A percentile compares a stretch with the other conserved stretches of the same genome.
Evolutionary conservation across 257 asterid species (phyloP).

Genomic region (Forsythia suspensa): DNA sequence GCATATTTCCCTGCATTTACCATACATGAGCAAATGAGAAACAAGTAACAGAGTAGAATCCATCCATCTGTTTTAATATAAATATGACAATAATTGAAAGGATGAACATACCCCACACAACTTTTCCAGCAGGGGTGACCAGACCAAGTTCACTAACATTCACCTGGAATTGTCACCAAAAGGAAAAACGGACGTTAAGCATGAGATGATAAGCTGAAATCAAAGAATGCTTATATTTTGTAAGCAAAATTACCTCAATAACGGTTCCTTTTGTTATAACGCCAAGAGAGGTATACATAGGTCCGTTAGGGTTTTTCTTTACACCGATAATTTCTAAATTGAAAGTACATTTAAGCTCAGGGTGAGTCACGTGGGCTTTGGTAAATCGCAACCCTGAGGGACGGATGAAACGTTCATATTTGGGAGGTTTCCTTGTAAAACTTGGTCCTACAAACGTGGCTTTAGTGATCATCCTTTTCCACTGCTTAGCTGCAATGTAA

Average conservation of each 20-base stretch:
- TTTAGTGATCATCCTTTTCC: conserved; percentile 99
- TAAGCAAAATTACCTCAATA: conserved; percentile 61
- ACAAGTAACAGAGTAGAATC: neutral
- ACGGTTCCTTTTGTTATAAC: conserved; percentile 89
- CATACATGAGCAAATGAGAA: conserved; percentile 2
- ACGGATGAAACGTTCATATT: conserved; percentile 93
- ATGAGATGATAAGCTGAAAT: neutral
- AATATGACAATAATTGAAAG: too few relatives aligned
- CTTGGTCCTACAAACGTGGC: conserved; percentile 92
- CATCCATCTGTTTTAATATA: neutral
- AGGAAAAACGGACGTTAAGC: conserved; percentile 2
- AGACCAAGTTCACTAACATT: conserved; percentile 94
- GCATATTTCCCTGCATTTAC: conserved; percentile 83
- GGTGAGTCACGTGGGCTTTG: conserved; percentile 96
- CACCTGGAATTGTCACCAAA: conserved; percentile 50
- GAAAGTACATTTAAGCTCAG: conserved; percentile 93
- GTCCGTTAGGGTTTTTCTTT: conserved; percentile 94
- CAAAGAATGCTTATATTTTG: neutral
- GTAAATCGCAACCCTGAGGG: conserved; percentile 88
- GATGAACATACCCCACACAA: conserved; percentile 80
- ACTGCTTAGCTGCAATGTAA: conserved; percentile 80
- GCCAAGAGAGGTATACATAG: conserved; percentile 94
- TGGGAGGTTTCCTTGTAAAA: conserved; percentile 96
- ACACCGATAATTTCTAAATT: conserved; percentile 90
- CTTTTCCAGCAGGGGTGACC: conserved; percentile 97